These are phyloP conservation scores for Starmerella sp. DNA, from an alignment of 805 yeast genomes.

Conservation along the genomic window DNA sequence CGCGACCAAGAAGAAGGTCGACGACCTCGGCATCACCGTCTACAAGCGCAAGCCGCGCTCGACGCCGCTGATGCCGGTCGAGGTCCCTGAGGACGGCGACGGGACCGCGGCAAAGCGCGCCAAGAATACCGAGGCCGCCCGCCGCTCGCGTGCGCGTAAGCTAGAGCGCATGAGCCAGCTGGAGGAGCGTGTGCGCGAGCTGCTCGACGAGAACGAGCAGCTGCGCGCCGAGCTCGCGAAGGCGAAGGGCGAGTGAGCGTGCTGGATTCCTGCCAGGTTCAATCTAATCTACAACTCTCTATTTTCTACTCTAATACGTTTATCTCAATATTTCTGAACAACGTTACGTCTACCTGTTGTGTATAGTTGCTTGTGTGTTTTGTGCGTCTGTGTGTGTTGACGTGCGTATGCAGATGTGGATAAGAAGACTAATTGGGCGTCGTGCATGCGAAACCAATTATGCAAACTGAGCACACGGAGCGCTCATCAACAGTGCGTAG, in stretches of 20 bases:
- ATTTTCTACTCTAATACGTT: background rate
- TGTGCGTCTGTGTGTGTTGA: no score
- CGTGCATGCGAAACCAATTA: no score
- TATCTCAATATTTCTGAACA: no score
- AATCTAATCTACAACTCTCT: background rate
- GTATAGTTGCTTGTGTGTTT: no score
- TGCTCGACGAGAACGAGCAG: constrained; percentile 46
- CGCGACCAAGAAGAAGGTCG: constrained; percentile 27
- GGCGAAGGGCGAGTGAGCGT: constrained; percentile 7
- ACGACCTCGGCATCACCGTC: constrained; percentile 62
- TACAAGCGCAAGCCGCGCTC: constrained; percentile 70
- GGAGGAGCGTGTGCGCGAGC: constrained; percentile 65
- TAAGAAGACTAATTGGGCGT: no score
- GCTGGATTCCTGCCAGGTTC: background rate
- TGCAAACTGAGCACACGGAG: no score
- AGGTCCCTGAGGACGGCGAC: constrained; percentile 33
- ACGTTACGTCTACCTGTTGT: no score
- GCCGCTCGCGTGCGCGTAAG: constrained; percentile 89
- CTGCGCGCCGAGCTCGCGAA: constrained; percentile 50
- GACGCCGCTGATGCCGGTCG: constrained; percentile 61
- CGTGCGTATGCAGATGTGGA: no score
- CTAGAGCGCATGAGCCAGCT: constrained; percentile 81
- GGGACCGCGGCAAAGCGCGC: constrained; percentile 59
- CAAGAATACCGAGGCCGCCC: constrained; percentile 88
- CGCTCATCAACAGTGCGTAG: no score